Percentiles rank a stretch among this genome's conserved stretches.
phyloP scores from a whole-genome alignment of 164 flowering plant species.

The Vitis amurensis region DNA sequence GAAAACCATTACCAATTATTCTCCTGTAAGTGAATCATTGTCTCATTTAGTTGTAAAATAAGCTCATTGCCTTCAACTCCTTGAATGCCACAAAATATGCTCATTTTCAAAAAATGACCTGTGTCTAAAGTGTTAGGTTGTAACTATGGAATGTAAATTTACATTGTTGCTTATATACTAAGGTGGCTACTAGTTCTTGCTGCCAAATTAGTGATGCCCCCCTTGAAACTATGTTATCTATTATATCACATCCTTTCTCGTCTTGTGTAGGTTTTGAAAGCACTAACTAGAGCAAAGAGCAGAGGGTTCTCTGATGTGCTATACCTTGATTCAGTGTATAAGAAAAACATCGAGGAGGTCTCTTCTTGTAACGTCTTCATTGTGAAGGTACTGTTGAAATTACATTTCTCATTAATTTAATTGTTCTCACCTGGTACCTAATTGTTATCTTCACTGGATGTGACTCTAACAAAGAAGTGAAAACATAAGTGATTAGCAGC shows the following conservation, averaged over 20 bases:
- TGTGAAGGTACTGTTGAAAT: constrained; percentile 39
- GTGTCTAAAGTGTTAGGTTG: no score
- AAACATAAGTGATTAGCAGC: background rate
- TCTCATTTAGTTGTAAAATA: no score
- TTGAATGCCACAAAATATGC: no score
- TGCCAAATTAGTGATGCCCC: no score
- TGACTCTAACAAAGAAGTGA: no score
- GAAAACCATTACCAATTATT: constrained; percentile 23
- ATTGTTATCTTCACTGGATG: background rate
- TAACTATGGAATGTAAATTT: no score
- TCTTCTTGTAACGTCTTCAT: constrained; percentile 41
- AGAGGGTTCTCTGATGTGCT: constrained; percentile 44
- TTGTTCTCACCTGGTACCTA: background rate
- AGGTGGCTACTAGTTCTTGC: no score
- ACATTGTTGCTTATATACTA: no score
- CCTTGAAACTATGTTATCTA: no score
- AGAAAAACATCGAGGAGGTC: constrained; percentile 39
- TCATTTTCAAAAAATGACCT: no score
- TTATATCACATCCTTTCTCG: no score
- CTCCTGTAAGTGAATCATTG: constrained; percentile 15
- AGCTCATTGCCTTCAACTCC: no score
- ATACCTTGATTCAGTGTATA: constrained; percentile 33
- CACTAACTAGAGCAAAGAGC: constrained; percentile 23
- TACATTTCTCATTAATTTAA: background rate
- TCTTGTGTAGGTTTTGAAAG: constrained; percentile 28